A percentile compares a stretch with the other conserved stretches of the same genome.
Evolutionary conservation across 2,329 filamentous ascomycete genomes (phyloP).

Genomic region (Beauveria asiatica): DNA sequence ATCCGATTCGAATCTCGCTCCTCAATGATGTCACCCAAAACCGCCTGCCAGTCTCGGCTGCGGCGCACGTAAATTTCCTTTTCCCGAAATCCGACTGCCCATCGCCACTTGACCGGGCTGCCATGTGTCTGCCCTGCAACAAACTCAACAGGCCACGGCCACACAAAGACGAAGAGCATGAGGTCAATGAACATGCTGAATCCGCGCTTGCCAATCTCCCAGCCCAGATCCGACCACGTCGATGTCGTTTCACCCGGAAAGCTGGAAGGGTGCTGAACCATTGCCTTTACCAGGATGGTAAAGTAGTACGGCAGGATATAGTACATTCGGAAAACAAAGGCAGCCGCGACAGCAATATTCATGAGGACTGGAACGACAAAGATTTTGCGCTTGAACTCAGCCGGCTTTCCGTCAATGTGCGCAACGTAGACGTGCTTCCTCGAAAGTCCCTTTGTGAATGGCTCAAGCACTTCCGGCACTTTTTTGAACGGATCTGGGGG

Average conservation of each 20-base stretch:
- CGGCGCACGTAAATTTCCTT: slow-evolving; percentile 75
- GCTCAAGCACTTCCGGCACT: slow-evolving; percentile 52
- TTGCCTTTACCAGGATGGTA: slow-evolving; percentile 51
- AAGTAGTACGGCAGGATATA: slow-evolving; percentile 66
- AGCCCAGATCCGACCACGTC: slow-evolving; percentile 46
- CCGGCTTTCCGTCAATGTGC: slow-evolving; percentile 67
- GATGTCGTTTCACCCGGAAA: slow-evolving; percentile 52
- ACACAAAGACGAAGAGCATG: slow-evolving; percentile 56
- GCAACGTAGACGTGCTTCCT: slow-evolving; percentile 70
- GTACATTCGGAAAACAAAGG: slow-evolving; percentile 62
- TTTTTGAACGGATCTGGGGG: slow-evolving; percentile 60
- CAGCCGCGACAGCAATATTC: slow-evolving; percentile 57
- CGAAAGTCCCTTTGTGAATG: slow-evolving; percentile 60
- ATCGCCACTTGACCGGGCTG: slow-evolving; percentile 66
- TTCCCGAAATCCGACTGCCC: slow-evolving; percentile 64
- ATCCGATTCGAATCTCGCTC: slow-evolving; percentile 44
- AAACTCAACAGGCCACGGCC: slow-evolving; percentile 68
- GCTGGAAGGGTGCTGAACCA: slow-evolving; percentile 58
- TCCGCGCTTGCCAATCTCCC: slow-evolving; percentile 51
- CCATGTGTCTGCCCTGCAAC: slow-evolving; percentile 48
- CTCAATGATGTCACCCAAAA: slow-evolving; percentile 46
- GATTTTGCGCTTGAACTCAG: slow-evolving; percentile 68
- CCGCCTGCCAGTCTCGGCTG: slow-evolving; percentile 62
- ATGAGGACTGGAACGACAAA: slow-evolving; percentile 72
- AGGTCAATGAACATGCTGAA: slow-evolving; percentile 68